Percentiles rank a stretch among this genome's conserved stretches.
Evolutionary conservation across 2,329 filamentous ascomycete species (phyloP).

Genomic region (Celoporthe dispersa): DNA sequence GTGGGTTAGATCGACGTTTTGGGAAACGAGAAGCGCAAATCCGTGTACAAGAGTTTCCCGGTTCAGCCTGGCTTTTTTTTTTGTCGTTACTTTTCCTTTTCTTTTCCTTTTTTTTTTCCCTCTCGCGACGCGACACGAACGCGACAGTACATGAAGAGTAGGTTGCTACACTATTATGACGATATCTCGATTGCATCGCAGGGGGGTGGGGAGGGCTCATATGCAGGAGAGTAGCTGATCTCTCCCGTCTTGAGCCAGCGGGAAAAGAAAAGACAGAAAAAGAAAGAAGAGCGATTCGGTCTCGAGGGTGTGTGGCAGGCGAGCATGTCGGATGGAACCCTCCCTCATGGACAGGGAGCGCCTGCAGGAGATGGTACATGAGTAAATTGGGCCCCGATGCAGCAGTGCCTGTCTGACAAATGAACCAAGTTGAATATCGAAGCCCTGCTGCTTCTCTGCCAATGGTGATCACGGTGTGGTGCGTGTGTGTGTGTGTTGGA

Average conservation of each 20-base stretch:
- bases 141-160: constrained; percentile 6
- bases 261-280: background rate
- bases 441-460: constrained; percentile 1
- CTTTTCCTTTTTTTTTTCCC: background rate
- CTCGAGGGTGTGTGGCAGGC: constrained; percentile 25
- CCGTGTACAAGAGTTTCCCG: background rate
- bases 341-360: constrained; percentile 7
- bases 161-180: constrained; percentile 24
- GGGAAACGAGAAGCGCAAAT: constrained; percentile 8
- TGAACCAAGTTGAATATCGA: constrained; percentile 13
- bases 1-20: constrained; percentile 1
- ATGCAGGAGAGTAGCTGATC: constrained; percentile 27
- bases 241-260: constrained; percentile 29
- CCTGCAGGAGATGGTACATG: constrained; percentile 8
- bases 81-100: background rate
- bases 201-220: background rate
- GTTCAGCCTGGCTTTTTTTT: background rate
- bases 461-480: constrained; percentile 4
- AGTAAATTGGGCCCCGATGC: background rate
- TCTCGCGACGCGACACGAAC: background rate
- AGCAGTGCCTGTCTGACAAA: constrained; percentile 12
- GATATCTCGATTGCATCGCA: constrained; percentile 28
- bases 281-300: constrained; percentile 32
- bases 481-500: constrained; percentile 2
- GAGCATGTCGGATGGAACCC: background rate